Evolutionary conservation across 768 basidiomycete genomes (phyloP).

Genomic region (Galerina sulciceps): DNA sequence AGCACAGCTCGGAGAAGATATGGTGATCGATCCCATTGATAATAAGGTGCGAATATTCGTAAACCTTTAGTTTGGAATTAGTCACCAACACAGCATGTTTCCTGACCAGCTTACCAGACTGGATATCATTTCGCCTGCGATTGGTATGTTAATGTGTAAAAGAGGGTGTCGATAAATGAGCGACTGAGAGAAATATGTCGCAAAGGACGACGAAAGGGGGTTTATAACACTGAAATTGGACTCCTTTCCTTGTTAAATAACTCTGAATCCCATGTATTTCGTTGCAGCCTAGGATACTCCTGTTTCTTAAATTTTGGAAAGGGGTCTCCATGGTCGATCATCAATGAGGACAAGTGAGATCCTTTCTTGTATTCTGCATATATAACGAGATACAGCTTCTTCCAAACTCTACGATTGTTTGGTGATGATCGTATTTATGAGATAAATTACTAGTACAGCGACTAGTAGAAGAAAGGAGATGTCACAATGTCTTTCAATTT

Average conservation of each 20-base stretch:
- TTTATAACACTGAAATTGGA: background rate
- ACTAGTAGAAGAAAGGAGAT: background rate
- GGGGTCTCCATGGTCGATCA: no score
- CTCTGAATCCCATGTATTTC: background rate
- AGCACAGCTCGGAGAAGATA: slow-evolving; percentile 17
- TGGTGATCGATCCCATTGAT: slow-evolving; percentile 18
- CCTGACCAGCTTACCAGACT: background rate
- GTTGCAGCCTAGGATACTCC: no score
- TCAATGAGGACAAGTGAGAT: background rate
- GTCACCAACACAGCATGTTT: background rate
- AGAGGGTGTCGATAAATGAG: background rate
- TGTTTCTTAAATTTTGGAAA: no score
- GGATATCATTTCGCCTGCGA: background rate
- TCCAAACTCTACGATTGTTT: no score
- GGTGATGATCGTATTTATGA: background rate
- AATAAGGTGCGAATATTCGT: slow-evolving; percentile 16
- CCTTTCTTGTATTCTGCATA: background rate
- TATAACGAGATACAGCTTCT: background rate
- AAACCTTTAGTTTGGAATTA: slow-evolving; percentile 6
- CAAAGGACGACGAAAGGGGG: background rate
- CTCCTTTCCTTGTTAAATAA: background rate
- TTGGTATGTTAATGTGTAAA: background rate
- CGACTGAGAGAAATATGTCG: background rate
- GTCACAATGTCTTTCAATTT: slow-evolving; percentile 45
- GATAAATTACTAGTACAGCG: background rate